Evolutionary conservation across 2,329 filamentous ascomycete genomes (phyloP), one percentile per base, ranked within the genome.

Genomic region (Hypoxylon sp.): DNA sequence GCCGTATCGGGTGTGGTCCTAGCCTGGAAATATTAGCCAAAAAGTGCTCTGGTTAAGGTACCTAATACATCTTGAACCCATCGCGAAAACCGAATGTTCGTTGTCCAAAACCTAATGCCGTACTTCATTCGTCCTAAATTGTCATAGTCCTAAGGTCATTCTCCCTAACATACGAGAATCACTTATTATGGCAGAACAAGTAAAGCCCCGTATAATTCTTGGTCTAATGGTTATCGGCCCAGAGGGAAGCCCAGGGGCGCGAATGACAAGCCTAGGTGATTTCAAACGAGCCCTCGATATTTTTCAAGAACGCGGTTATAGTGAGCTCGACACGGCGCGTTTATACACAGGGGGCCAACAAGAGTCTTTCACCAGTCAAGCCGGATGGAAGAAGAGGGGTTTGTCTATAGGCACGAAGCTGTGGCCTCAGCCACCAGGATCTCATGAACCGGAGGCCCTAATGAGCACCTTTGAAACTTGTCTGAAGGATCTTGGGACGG

Each of bases 221-320:
- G 93, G 93, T 68, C 85, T 94, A 61, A 95, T 96, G 93, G 93
- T 91, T 75, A 92, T 93, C 82, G 92, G 91, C 29, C 88, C 92
- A 2, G 87, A 88, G 63, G 84, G 86, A 64, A 74, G 77, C 10
- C 74, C 78, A 5, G 92, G 92, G 33, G 92, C 91, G 51, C 90
- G 93, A 42, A 89, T 97, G 75, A 94, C 92, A 11, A 81, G 83
- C 54, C 55, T 85, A 1, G 79, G 89, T 59, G 90, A 91, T 31
- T 93, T 91, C 82, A 92, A 90, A 71, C 86, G 87, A 72, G 87
- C 87, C 47, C 87, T 97, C 39, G 91, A 94, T 76, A 84, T 90
- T 68, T 88, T 97, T 75, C 91, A 94, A 79, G 82, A 83, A n/a
- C 85, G 89, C 62, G 93, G 93, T 22, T 94, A 96, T 82, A 89